These are phyloP conservation scores for Borovskyia barvae DNA, from an alignment of 208 protist species.

Conservation along the genomic window DNA sequence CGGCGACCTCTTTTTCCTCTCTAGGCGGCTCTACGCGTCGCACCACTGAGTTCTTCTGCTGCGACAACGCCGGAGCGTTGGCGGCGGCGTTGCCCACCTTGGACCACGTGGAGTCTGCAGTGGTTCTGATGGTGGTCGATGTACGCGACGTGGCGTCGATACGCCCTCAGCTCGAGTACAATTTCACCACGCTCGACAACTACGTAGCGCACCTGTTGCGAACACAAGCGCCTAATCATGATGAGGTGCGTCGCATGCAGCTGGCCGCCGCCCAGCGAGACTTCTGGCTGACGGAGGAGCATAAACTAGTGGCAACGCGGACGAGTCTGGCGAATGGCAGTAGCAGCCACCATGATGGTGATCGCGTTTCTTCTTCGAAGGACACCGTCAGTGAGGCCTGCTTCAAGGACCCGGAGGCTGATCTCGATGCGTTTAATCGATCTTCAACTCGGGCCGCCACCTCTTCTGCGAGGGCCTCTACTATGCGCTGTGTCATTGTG, in stretches of 20 bases:
- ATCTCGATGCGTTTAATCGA: constrained; percentile 33
- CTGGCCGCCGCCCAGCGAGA: constrained; percentile 57
- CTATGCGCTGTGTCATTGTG: constrained; percentile 59
- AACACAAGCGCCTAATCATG: constrained; percentile 56
- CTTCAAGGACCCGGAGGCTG: constrained; percentile 19
- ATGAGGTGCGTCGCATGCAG: constrained; percentile 70
- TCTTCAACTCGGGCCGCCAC: constrained; percentile 24
- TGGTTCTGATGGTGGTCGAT: constrained; percentile 80
- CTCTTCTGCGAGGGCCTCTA: constrained; percentile 30
- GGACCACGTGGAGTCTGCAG: constrained; percentile 49
- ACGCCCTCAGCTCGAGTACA: constrained; percentile 52
- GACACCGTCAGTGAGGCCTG: constrained; percentile 2
- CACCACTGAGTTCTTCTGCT: constrained; percentile 82
- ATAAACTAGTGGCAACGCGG: constrained; percentile 17
- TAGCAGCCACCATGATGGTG: too few species aligned
- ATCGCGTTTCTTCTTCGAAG: background rate
- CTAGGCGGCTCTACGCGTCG: constrained; percentile 19
- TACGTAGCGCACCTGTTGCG: constrained; percentile 58
- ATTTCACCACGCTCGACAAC: constrained; percentile 41
- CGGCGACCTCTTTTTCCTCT: background rate
- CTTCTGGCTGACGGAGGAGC: constrained; percentile 61
- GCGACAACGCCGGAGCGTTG: constrained; percentile 75
- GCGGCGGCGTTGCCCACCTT: constrained; percentile 67
- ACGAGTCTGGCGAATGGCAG: constrained; percentile 15
- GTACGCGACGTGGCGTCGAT: constrained; percentile 47